A percentile compares a stretch with the other conserved stretches of the same genome.
Evolutionary conservation across 352 stramenopile genomes (phyloP).

Genomic region (Globisporangium camurandrum): DNA sequence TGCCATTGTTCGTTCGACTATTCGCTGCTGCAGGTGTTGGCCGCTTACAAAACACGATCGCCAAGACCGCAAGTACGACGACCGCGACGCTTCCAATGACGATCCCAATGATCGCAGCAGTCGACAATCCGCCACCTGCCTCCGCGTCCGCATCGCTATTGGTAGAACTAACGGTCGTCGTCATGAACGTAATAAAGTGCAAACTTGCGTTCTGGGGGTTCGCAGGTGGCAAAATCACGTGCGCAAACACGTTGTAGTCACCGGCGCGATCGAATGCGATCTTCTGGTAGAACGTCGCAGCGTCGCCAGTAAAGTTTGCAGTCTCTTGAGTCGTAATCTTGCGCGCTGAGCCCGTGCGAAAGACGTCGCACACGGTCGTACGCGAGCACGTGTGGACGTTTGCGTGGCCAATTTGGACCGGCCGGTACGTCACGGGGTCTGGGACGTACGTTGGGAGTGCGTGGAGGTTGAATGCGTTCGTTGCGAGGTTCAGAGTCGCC

Average conservation of each 20-base stretch:
- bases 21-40: no score
- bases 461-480: constrained; percentile 62
- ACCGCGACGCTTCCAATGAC: constrained; percentile 35
- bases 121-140: constrained; percentile 26
- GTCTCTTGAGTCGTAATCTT: constrained; percentile 69
- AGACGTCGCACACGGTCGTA: constrained; percentile 67
- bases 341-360: constrained; percentile 48
- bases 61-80: constrained; percentile 37
- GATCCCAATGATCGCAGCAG: constrained; percentile 28
- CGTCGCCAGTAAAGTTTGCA: constrained; percentile 68
- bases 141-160: no score
- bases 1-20: constrained; percentile 14
- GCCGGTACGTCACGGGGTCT: constrained; percentile 39
- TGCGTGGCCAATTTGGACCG: constrained; percentile 63
- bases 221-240: constrained; percentile 57
- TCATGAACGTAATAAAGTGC: constrained; percentile 76
- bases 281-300: constrained; percentile 51
- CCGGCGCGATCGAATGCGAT: constrained; percentile 35
- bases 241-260: constrained; percentile 70
- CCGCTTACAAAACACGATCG: constrained; percentile 51
- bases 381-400: constrained; percentile 71
- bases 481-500: constrained; percentile 61
- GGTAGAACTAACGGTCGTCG: constrained; percentile 21
- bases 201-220: constrained; percentile 55
- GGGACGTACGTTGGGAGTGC: constrained; percentile 44